Percentiles rank a stretch among this genome's conserved stretches.
These are phyloP conservation scores for Boletus rubescentipes DNA, from an alignment of 768 basidiomycete genomes.

Conservation along the genomic window DNA sequence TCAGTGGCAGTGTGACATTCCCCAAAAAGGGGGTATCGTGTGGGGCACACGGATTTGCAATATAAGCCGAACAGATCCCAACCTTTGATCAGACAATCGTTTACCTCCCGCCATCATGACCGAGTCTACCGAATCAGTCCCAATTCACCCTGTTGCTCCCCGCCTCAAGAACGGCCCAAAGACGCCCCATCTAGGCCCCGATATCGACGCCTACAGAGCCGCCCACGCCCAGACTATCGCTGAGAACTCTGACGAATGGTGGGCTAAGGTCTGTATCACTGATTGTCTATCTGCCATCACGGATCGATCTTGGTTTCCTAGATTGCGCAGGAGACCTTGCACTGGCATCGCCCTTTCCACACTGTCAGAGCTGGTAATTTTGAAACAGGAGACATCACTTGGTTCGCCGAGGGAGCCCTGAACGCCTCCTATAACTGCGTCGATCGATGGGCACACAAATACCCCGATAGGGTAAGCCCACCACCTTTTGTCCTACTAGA, in stretches of 20 bases:
- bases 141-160: conserved; percentile 72
- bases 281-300: neutral
- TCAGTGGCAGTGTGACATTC: conserved; percentile 16
- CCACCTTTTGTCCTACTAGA: neutral
- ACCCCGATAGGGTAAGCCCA: conserved; percentile 71
- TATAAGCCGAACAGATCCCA: conserved; percentile 14
- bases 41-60: conserved; percentile 4
- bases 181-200: conserved; percentile 76
- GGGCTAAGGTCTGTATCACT: conserved; percentile 62
- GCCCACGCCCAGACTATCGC: conserved; percentile 75
- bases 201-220: conserved; percentile 68
- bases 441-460: conserved; percentile 90
- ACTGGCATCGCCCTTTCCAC: conserved; percentile 89
- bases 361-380: conserved; percentile 85
- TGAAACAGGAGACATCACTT: conserved; percentile 80
- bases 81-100: neutral
- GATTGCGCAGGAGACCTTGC: conserved; percentile 71
- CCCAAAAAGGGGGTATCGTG: conserved; percentile 14
- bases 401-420: conserved; percentile 95
- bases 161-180: conserved; percentile 64
- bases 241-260: conserved; percentile 79
- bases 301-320: conserved; percentile 21
- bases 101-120: conserved; percentile 36
- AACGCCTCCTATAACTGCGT: conserved; percentile 98
- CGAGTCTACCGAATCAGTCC: conserved; percentile 33